phyloP scores from a whole-genome alignment of 2,329 filamentous ascomycete species.

The Aspergillus fischeri region DNA sequence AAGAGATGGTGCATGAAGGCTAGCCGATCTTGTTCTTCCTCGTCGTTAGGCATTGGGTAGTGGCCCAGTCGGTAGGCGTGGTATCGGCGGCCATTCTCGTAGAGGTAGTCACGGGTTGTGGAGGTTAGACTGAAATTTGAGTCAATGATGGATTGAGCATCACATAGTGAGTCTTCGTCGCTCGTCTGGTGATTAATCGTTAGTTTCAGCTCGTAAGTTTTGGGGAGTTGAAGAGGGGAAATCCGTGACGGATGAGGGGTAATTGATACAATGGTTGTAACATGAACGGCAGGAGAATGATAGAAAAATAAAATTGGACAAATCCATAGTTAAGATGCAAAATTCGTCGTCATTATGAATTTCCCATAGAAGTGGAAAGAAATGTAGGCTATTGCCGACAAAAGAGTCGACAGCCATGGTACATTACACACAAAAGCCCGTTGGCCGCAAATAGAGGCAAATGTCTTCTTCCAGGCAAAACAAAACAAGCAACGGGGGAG shows the following conservation, averaged over 20 bases:
- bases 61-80: conserved; percentile 41
- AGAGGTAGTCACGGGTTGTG: conserved; percentile 35
- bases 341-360: background rate
- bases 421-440: background rate
- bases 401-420: background rate
- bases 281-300: background rate
- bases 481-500: background rate
- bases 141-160: conserved; percentile 30
- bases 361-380: background rate
- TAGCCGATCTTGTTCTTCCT: conserved; percentile 42
- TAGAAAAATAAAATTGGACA: background rate
- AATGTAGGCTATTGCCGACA: background rate
- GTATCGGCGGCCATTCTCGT: conserved; percentile 43
- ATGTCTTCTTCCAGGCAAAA: background rate
- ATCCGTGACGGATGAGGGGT: background rate
- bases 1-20: conserved; percentile 40
- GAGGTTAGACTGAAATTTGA: conserved; percentile 41
- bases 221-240: background rate
- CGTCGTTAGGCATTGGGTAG: conserved; percentile 43
- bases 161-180: conserved; percentile 32
- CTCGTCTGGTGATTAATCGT: conserved; percentile 24
- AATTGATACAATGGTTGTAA: background rate
- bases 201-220: background rate
- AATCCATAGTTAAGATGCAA: background rate
- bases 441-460: background rate